These are phyloP conservation scores for Hortiboletus rubellus DNA, from an alignment of 1,284 basidiomycete genomes.

Conservation along the genomic window DNA sequence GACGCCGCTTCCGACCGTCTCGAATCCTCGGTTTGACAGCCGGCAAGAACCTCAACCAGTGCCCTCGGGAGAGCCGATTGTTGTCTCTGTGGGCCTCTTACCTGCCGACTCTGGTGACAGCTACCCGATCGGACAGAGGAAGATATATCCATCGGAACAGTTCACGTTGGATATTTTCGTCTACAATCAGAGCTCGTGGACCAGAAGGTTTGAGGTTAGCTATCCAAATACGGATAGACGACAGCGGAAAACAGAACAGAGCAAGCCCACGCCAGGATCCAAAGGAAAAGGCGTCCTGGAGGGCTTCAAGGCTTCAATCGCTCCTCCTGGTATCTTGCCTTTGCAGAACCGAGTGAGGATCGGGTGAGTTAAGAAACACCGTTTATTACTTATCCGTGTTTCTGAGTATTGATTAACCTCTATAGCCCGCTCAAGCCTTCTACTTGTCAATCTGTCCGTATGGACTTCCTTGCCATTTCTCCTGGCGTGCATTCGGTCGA, in stretches of 20 bases:
- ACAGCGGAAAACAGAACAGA: conserved; percentile 43
- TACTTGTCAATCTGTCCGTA: conserved; percentile 82
- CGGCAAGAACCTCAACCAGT: conserved; percentile 29
- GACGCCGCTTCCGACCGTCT: conserved; percentile 56
- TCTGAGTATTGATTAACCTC: conserved; percentile 11
- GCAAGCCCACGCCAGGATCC: conserved; percentile 7
- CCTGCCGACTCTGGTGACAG: conserved; percentile 22
- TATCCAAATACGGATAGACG: conserved; percentile 55
- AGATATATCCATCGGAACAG: conserved; percentile 68
- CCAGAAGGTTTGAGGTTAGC: conserved; percentile 74
- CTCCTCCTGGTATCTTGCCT: conserved; percentile 66
- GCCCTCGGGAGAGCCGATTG: conserved; percentile 53
- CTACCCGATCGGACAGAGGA: conserved; percentile 35
- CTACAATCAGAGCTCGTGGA: conserved; percentile 80
- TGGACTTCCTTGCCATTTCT: conserved; percentile 79
- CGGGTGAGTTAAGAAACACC: conserved; percentile 52
- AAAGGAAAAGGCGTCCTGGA: conserved; percentile 18
- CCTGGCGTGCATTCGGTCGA: conserved; percentile 82
- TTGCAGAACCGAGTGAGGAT: conserved; percentile 81
- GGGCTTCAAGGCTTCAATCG: conserved; percentile 39
- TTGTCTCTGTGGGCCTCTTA: conserved; percentile 74
- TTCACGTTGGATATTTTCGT: conserved; percentile 89
- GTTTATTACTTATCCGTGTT: background rate
- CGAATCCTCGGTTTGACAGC: conserved; percentile 34
- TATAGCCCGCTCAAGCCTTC: conserved; percentile 74